Evolutionary conservation across 2,329 filamentous ascomycete species (phyloP), one percentile per base, ranked within the genome.

Genomic region (Epichloe gansuensis): DNA sequence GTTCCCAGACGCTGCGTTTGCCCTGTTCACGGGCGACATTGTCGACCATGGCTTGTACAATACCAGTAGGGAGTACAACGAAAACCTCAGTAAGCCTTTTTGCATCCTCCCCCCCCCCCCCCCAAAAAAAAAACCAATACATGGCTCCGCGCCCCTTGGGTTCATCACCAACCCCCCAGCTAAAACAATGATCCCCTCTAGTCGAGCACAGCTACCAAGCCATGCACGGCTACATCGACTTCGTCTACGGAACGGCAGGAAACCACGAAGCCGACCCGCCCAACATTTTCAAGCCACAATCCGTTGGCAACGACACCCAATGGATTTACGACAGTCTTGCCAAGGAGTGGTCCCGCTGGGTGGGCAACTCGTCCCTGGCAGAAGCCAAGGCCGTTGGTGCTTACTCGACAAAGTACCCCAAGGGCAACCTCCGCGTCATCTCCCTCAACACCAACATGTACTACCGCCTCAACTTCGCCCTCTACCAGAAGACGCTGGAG

Each of bases 401-500:
- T 13, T 81, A 80, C 61, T 75, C 77, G 3, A 68, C 69, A 8
- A 64, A 68, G 47, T 67, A 74, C 45, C 66, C 71, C 5, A 58
- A 62, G 31, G 69, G 67, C 17, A 75, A 77, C 54, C 65, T 82
- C 27, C 71, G 76, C 25, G 64, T 82, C 58, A 80, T 82, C 59
- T 79, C 77, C 4, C 66, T 81, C 57, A 81, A 78, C 66, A 80
- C 76, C 17, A 78, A 81, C 60, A 63, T 80, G 54, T 80, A 75
- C 64, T 81, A 82, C 61, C 71, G 69, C n/a, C 64, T 72, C 54
- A 81, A 82, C 66, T 78, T 75, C 60, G 76, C 73, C 65, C 61
- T 77, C 38, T 81, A 78, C 57, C 68, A 74, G 55, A 68, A 73
- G 45, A 66, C 69, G 1, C 73, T 77, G 66, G 54, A 54, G 15